Base-by-base conservation (phyloP, 2,329 filamentous ascomycete species). In the Aschersonia sp. region DNA sequence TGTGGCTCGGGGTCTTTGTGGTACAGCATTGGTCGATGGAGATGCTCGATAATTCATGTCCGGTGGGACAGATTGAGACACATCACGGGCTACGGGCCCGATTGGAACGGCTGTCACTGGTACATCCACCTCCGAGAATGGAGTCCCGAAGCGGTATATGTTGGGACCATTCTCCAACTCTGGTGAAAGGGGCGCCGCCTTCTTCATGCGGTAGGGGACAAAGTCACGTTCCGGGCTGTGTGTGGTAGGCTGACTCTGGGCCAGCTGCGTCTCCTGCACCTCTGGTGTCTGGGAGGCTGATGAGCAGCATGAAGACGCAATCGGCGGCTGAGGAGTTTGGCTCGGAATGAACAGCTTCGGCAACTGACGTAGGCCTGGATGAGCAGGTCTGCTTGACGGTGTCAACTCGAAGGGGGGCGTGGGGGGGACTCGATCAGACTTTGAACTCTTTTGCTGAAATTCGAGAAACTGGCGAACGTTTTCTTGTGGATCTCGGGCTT, bases 381-480 rank as follows among this genome's bases (percentile, higher is more conserved):
- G 74, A 46, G 75, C 74, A 44, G 68, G 50, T 51, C 65, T 64
- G 32, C 59, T 62, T 48, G 66, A 57, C 10, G 77, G 73, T 51
- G 74, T 73, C 56, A 81, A 69, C 67, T 85, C 80, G 54, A 83
- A 84, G 4, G 82, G 81, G 12, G 85, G 83, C 5, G 82, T 82
- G 6, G 77, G 77, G 5, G 80, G 78, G n/a, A 84, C 75, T 47
- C 82, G 76, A 51, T 69, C 69, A 43, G 55, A 56, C 38, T 56
- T 55, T 5, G 51, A 53, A 48, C 77, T 73, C 60, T 62, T 53
- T 40, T 85, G 82, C 62, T 97, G 91, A 61, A 95, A 89, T 59
- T 78, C 78, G 47, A 97, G 75, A 65, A 95, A 97, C 54, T 94
- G 87, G 59, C 86, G 82, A 38, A 97, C 88, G 56, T 91, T 94